Evolutionary conservation across 768 basidiomycete species (phyloP), one percentile per base, ranked within the genome.

Genomic region (Lentinula sp.): DNA sequence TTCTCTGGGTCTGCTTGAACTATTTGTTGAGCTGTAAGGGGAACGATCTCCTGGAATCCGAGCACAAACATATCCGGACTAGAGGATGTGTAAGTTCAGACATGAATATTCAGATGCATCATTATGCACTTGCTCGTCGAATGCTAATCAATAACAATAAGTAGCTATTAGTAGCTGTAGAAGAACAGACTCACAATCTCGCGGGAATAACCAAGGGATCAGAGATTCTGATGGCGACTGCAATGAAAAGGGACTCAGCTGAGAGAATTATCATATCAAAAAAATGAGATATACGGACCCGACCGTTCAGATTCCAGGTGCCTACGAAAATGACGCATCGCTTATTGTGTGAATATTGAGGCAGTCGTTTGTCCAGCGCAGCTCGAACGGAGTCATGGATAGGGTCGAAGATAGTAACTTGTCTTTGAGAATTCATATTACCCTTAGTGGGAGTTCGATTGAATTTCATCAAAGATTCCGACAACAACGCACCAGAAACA

Each of bases 21-120:
- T 46, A 99, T 98, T 71, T 98, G 95, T 67, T 95, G 93, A 2
- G 97, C 93, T n/a, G 93, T 98, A 51, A 99, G 81, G 4, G 95
- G 94, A 0, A 99, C 97, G 57, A 99, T 95, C 73, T 99, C 97
- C 73, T 99, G 95, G 70, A 98, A 97, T 2, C 91, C 93, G 33
- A 98, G 78, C 20, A 87, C 87, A 70, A 96, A 88, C 63, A 98
- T 85, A 69, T 98, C 95, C 6, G 95, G 94, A 48, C 91, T 91
- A 60, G 10, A 39, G 32, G n/a, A 41, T 28, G 28, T 28, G 3
- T 28, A 28, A 28, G 28, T 28, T 28, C 28, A 28, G 28, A 28
- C 4, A 28, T 3, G 9, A 15, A 6, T 10, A 41, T 50, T 28
- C 18, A 50, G 64, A 62, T 42, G 52, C 51, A 54, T 10, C 37